phyloP scores from a whole-genome alignment of 108 stramenopile genomes.

The Conticribra weissflogii region DNA sequence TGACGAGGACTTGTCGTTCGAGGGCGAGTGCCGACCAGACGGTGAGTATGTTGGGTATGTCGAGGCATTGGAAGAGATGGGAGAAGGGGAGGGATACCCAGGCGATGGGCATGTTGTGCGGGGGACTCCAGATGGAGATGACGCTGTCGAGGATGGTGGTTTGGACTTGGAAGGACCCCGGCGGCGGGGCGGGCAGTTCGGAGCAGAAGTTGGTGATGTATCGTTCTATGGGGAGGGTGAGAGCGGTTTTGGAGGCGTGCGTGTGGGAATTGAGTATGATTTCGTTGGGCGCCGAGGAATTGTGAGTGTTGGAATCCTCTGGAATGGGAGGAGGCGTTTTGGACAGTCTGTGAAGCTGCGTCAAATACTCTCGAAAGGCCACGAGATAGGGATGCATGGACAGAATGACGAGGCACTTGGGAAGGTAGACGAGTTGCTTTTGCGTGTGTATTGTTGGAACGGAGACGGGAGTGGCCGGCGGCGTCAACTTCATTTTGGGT shows the following conservation, averaged over 20 bases:
- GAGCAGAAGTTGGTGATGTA: slow-evolving; percentile 93
- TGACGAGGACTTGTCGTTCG: slow-evolving; percentile 88
- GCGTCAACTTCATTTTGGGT: neutral
- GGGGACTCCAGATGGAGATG: slow-evolving; percentile 86
- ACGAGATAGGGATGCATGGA: slow-evolving; percentile 90
- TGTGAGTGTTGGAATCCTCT: neutral
- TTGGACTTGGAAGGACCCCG: slow-evolving; percentile 89
- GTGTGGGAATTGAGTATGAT: slow-evolving; percentile 4
- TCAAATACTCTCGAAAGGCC: slow-evolving; percentile 88
- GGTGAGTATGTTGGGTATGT: slow-evolving; percentile 75
- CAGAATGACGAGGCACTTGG: slow-evolving; percentile 90
- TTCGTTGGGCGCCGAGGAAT: neutral
- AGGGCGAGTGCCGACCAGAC: slow-evolving; percentile 82
- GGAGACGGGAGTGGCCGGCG: slow-evolving; percentile 1
- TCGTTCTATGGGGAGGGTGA: slow-evolving; percentile 92
- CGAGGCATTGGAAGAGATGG: slow-evolving; percentile 86
- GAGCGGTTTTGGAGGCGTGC: slow-evolving; percentile 33
- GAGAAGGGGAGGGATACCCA: slow-evolving; percentile 89
- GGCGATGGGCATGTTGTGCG: slow-evolving; percentile 89
- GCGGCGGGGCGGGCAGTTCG: slow-evolving; percentile 94
- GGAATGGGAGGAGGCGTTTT: slow-evolving; percentile 46
- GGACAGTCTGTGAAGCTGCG: slow-evolving; percentile 86
- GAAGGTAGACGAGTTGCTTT: slow-evolving; percentile 56
- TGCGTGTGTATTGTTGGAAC: neutral
- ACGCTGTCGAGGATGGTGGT: slow-evolving; percentile 75